Conservation (phyloP, 169 alveolate genomes). For the Plasmodium knowlesi region DNA sequence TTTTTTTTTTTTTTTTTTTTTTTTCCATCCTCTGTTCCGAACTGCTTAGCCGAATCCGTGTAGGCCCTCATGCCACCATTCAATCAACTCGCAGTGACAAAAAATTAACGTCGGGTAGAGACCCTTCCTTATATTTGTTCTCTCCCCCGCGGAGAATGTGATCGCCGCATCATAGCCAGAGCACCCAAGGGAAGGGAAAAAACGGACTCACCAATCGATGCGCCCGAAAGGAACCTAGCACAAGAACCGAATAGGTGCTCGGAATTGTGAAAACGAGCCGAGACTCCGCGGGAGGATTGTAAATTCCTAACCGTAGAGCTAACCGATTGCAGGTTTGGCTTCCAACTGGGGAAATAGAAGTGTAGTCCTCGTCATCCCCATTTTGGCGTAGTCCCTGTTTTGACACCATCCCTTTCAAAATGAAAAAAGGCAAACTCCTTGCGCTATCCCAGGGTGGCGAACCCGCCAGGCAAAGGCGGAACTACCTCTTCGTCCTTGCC, state of each 20-base stretch:
- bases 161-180: not conserved
- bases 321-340: not conserved
- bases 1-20: not conserved
- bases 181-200: not conserved
- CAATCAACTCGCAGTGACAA: not conserved
- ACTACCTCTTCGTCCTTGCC: conserved; percentile 1
- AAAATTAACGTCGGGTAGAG: not conserved
- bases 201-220: not conserved
- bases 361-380: not conserved
- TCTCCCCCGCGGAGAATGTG: not conserved
- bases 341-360: not conserved
- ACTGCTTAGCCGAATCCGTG: not conserved
- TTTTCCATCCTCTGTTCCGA: not conserved
- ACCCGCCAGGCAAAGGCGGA: conserved; percentile 9
- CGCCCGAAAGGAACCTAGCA: not conserved
- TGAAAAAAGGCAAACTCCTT: conserved; percentile 21
- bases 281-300: too few species aligned
- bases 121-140: not conserved
- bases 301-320: not conserved
- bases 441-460: conserved; percentile 10
- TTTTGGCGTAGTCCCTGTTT: not conserved
- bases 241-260: not conserved
- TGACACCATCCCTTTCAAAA: not conserved
- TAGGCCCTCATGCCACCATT: not conserved
- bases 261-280: not conserved